phyloP scores from a whole-genome alignment of 148 eudicot genomes.

The Chenopodium quinoa region DNA sequence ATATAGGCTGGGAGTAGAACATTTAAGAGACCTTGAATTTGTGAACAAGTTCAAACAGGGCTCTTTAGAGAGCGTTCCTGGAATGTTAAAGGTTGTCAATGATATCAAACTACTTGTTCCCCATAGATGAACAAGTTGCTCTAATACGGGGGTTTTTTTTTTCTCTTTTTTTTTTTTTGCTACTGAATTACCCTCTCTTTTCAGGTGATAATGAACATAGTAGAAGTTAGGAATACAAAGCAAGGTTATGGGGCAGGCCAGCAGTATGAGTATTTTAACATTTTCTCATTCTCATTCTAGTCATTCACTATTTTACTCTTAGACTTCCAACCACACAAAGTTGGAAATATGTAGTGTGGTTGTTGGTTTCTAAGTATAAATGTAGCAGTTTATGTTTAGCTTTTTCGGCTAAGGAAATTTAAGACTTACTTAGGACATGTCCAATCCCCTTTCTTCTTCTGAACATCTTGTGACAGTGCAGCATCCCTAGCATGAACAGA shows the following conservation, averaged over 20 bases:
- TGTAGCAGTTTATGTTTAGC: background rate
- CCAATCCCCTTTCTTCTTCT: slow-evolving; percentile 59
- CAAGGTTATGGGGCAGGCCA: background rate
- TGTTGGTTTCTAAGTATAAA: no score
- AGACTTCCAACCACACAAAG: background rate
- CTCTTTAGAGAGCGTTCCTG: no score
- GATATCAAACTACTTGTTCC: no score
- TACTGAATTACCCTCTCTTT: background rate
- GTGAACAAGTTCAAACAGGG: no score
- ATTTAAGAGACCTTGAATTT: no score
- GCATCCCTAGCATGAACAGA: slow-evolving; percentile 11
- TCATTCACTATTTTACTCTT: background rate
- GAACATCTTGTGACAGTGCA: slow-evolving; percentile 29
- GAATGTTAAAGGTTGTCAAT: no score
- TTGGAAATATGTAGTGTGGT: background rate
- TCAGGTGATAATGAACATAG: background rate
- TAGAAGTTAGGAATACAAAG: background rate
- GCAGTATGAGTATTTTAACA: background rate
- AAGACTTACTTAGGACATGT: slow-evolving; percentile 56
- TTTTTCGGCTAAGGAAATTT: background rate
- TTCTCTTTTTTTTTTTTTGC: background rate
- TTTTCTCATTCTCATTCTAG: background rate
- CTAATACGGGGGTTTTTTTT: no score
- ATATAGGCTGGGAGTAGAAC: no score
- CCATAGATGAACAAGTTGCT: no score